phyloP scores from a whole-genome alignment of 2,329 filamentous ascomycete genomes.

The Clarireedia monteithiana region DNA sequence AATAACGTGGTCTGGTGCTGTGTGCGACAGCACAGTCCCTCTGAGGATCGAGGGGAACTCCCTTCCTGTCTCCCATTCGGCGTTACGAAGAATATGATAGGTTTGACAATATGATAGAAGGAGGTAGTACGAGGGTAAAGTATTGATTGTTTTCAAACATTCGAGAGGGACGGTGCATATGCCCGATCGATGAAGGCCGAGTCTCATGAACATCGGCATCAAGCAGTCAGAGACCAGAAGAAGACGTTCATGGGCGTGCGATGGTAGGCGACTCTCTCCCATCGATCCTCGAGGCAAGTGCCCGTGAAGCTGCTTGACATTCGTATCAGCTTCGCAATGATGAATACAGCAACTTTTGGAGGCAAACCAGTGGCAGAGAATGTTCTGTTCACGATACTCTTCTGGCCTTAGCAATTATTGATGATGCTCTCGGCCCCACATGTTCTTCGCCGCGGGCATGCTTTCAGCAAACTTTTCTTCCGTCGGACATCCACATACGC shows the following conservation, averaged over 20 bases:
- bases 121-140: neutral
- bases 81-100: neutral
- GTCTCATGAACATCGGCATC: conserved; percentile 7
- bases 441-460: conserved; percentile 5
- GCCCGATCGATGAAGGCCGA: conserved; percentile 6
- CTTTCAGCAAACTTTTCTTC: conserved; percentile 8
- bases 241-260: neutral
- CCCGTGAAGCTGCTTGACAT: neutral
- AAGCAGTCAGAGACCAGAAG: neutral
- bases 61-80: neutral
- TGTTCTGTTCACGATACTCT: neutral
- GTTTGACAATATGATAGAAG: conserved; percentile 2
- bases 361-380: neutral
- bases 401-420: neutral
- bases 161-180: conserved; percentile 7
- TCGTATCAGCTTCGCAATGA: neutral
- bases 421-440: conserved; percentile 2
- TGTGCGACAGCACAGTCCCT: neutral
- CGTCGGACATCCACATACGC: conserved; percentile 10
- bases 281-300: neutral
- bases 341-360: neutral
- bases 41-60: neutral
- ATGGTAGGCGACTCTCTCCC: neutral
- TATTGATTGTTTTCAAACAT: conserved; percentile 9
- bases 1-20: conserved; percentile 1